These are phyloP conservation scores for Xylariaceae sp. DNA, from an alignment of 2,329 filamentous ascomycete species.

Conservation along the genomic window DNA sequence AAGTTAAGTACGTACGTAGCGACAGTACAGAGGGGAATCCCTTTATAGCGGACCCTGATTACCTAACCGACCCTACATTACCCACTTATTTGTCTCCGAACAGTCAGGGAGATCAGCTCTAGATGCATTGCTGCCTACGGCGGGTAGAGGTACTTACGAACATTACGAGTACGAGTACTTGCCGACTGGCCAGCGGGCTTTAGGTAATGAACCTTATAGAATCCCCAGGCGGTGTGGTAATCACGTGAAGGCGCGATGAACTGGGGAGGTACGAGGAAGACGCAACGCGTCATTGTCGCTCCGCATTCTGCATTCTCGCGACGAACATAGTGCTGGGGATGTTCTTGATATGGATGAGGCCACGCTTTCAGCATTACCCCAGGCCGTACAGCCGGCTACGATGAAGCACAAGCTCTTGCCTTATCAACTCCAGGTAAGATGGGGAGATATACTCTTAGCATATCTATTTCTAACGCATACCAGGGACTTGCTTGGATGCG, in stretches of 20 bases:
- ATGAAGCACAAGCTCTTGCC: constrained; percentile 66
- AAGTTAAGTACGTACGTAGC: too few relatives aligned
- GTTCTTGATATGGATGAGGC: constrained; percentile 67
- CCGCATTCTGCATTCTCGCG: constrained; percentile 41
- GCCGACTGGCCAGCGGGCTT: too few relatives aligned
- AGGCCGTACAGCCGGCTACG: constrained; percentile 60
- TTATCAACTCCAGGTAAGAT: constrained; percentile 62
- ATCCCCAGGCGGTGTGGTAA: too few relatives aligned
- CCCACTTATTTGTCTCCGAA: too few relatives aligned
- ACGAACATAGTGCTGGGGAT: constrained; percentile 60
- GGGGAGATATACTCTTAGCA: background rate
- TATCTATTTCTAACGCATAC: constrained; percentile 17
- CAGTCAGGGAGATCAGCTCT: too few relatives aligned
- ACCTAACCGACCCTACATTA: too few relatives aligned
- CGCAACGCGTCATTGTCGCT: background rate
- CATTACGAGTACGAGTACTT: too few relatives aligned
- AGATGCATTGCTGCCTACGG: too few relatives aligned
- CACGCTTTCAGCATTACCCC: constrained; percentile 64
- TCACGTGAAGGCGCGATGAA: constrained; percentile 14
- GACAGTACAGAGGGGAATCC: too few relatives aligned
- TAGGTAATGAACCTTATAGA: too few relatives aligned
- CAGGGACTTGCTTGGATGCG: constrained; percentile 79
- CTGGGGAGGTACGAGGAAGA: background rate
- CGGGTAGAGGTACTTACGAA: too few relatives aligned
- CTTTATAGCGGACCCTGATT: too few relatives aligned